These are phyloP conservation scores for Arxiozyma slooffiae DNA, from an alignment of 1,139 yeast species.

Conservation along the genomic window DNA sequence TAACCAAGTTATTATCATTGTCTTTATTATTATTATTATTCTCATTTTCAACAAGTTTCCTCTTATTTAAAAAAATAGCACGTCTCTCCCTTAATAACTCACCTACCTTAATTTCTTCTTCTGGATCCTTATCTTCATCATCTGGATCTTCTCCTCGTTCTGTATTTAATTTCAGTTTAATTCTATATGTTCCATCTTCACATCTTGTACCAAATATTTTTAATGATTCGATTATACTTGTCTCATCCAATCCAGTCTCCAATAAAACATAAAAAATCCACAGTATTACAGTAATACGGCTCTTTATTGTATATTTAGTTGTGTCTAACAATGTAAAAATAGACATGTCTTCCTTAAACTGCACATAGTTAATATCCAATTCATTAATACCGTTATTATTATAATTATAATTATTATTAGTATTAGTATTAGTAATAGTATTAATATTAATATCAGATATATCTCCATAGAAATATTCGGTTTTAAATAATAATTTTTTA, in stretches of 20 bases:
- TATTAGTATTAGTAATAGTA: too few species aligned
- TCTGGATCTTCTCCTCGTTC: slow-evolving; percentile 1
- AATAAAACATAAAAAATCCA: slow-evolving; percentile 78
- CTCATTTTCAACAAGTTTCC: neutral
- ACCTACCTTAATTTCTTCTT: slow-evolving; percentile 62
- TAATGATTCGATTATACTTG: slow-evolving; percentile 35
- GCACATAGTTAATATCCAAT: too few species aligned
- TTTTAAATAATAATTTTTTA: slow-evolving; percentile 32
- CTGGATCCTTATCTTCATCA: slow-evolving; percentile 42
- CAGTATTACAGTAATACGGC: slow-evolving; percentile 62
- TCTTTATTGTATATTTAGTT: slow-evolving; percentile 41
- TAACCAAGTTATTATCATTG: too few species aligned
- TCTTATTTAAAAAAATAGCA: slow-evolving; percentile 25
- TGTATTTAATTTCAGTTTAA: slow-evolving; percentile 2
- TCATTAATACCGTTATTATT: neutral
- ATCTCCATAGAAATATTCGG: slow-evolving; percentile 3
- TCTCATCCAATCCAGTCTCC: slow-evolving; percentile 56
- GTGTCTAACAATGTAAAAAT: slow-evolving; percentile 62
- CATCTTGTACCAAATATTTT: slow-evolving; percentile 57
- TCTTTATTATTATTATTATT: neutral
- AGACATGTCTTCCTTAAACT: slow-evolving; percentile 10
- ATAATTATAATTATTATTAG: neutral
- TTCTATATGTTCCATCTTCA: slow-evolving; percentile 2
- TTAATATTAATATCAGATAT: neutral
- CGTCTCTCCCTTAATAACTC: slow-evolving; percentile 58